These are phyloP conservation scores for Nicotiana rustica DNA, from an alignment of 305 asterid genomes.

Conservation along the genomic window DNA sequence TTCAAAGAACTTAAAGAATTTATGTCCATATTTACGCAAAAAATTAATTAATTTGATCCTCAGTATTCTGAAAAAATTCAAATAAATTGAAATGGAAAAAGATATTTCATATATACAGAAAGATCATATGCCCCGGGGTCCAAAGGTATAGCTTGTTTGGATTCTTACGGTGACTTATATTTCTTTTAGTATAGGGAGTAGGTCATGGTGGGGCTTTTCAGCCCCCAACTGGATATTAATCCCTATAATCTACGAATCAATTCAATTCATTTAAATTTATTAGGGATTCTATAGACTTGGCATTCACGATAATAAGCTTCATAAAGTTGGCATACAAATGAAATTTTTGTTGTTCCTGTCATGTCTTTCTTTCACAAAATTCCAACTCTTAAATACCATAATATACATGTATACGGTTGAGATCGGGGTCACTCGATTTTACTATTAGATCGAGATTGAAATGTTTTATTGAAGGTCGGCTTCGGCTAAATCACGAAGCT, in stretches of 20 bases:
- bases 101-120: neutral
- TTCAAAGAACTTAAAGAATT: no score
- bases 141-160: neutral
- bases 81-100: no score
- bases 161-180: constrained; percentile 10
- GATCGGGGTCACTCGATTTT: no score
- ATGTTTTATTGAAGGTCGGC: no score
- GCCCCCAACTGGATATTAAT: neutral
- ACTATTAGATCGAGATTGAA: no score
- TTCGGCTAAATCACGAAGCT: no score
- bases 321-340: neutral
- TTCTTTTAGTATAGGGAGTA: neutral
- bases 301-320: neutral
- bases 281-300: neutral
- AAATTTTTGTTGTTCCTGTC: neutral
- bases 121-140: neutral
- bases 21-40: no score
- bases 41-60: no score
- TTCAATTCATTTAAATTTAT: neutral
- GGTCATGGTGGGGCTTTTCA: neutral
- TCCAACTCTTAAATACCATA: neutral
- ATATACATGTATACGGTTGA: no score
- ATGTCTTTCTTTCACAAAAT: neutral
- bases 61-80: no score
- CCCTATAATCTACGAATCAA: neutral